Conservation (phyloP, 495 filamentous ascomycete species). For the Neurospora sublineolata region DNA sequence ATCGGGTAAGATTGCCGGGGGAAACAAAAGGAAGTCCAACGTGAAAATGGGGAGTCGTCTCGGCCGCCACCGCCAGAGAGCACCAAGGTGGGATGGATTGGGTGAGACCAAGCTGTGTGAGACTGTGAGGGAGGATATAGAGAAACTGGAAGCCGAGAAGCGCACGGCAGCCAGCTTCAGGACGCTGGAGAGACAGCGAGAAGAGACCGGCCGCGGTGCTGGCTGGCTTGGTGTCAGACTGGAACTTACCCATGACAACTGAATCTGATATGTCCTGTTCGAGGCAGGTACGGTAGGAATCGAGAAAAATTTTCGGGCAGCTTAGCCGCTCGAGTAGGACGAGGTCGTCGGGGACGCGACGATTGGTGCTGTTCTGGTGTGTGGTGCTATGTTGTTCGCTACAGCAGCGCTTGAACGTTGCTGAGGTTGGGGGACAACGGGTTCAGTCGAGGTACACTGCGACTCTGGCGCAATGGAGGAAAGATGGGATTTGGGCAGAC, state of each 20-base stretch:
- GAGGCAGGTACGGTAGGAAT: conserved; percentile 5
- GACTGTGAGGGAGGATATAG: not conserved
- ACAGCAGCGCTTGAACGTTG: conserved; percentile 14
- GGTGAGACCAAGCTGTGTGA: not conserved
- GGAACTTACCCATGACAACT: conserved; percentile 31
- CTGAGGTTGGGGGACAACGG: conserved; percentile 13
- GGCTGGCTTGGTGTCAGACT: not conserved
- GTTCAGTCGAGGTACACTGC: conserved; percentile 16
- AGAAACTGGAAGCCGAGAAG: not conserved
- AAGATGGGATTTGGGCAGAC: conserved; percentile 18
- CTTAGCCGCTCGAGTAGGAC: conserved; percentile 32
- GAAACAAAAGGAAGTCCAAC: not conserved
- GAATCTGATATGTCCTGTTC: not conserved
- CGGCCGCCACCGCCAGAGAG: not conserved
- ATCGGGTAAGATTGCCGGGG: not conserved
- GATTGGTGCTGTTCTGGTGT: conserved; percentile 17
- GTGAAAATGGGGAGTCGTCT: not conserved
- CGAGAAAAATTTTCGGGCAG: conserved; percentile 23
- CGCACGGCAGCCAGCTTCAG: not conserved
- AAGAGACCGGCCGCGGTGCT: not conserved
- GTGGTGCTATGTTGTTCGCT: conserved; percentile 15
- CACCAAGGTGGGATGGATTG: not conserved
- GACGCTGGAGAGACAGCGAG: not conserved
- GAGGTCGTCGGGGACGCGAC: conserved; percentile 23
- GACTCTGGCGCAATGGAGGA: conserved; percentile 18